A percentile compares a stretch with the other conserved stretches of the same genome.
Conservation (phyloP, 495 filamentous ascomycete species). For the Neurospora africana region DNA sequence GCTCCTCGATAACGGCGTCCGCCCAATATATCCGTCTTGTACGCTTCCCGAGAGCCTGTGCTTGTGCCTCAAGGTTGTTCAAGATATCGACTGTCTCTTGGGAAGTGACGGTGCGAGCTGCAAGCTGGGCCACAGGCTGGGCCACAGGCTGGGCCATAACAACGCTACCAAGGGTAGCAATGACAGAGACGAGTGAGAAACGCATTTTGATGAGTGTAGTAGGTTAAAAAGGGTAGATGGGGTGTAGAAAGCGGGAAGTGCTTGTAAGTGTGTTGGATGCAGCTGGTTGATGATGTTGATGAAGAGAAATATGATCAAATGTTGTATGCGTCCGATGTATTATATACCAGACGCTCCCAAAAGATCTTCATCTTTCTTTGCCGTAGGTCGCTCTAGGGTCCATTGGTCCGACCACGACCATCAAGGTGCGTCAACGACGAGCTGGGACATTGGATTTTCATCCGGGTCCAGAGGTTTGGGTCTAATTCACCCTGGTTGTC, state of each 20-base stretch:
- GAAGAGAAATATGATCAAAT: not conserved
- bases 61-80: slow-evolving; percentile 6
- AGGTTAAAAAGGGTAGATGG: not conserved
- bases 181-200: slow-evolving; percentile 9
- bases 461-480: not conserved
- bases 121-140: no score
- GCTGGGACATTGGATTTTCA: not conserved
- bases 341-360: not conserved
- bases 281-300: not conserved
- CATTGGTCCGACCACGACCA: not conserved
- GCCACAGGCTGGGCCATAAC: no score
- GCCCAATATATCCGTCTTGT: no score
- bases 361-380: not conserved
- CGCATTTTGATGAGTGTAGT: slow-evolving; percentile 7
- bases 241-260: not conserved
- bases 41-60: no score
- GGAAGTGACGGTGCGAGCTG: not conserved
- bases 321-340: not conserved
- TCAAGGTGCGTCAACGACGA: not conserved
- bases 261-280: not conserved
- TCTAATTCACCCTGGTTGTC: not conserved
- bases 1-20: no score
- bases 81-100: slow-evolving; percentile 7
- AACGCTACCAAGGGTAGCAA: slow-evolving; percentile 5
- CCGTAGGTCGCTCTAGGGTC: not conserved